Evolutionary conservation across 208 protist genomes (phyloP), one percentile per base, ranked within the genome.

Genomic region (Trypanosoma congolense): DNA sequence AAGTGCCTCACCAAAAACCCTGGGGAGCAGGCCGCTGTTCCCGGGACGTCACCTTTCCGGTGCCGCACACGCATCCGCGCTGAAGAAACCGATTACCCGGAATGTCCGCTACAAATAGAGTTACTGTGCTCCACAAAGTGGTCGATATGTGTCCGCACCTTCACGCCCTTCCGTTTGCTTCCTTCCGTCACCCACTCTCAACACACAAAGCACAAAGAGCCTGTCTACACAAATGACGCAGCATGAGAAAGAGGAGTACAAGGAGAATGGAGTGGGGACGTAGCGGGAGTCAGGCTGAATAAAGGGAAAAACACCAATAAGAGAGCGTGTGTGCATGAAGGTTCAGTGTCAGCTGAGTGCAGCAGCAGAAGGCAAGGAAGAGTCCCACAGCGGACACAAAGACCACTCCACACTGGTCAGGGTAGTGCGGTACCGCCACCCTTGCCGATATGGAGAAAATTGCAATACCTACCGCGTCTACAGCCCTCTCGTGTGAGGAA

Each of bases 401-500:
- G 10, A 22, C 18, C 18, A 9, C 6, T 6, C 10, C 21, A 46
- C n/a, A 22, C 6, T 46, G 30, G 5, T 10, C 14, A 24, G 18
- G 53, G 6, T 4, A 33, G 16, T n/a, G 42, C 42, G n/a, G 42
- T 9, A 6, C 42, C 42, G 42, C 42, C 42, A 24, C 42, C 21
- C 42, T 73, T 76, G 52, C 74, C 66, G 14, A 87, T 44, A 49
- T 93, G 86, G 3, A 82, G 28, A 50, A 84, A 93, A 5, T 69
- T 57, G 53, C 86, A 93, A 19, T 74, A 42, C 29, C 59, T 65
- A 0, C 86, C 86, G 26, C 79, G 74, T 16, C 70, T 53, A 55
- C 86, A 93, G 22, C 77, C 76, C 43, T 87, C 86, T 2, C 70
- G 50, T 9, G 73, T 83, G 51, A 71, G 69, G 56, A 77, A 92